A percentile compares a stretch with the other conserved stretches of the same genome.
phyloP scores from a whole-genome alignment of 2,329 filamentous ascomycete species.

The Cyanodermella asteris region DNA sequence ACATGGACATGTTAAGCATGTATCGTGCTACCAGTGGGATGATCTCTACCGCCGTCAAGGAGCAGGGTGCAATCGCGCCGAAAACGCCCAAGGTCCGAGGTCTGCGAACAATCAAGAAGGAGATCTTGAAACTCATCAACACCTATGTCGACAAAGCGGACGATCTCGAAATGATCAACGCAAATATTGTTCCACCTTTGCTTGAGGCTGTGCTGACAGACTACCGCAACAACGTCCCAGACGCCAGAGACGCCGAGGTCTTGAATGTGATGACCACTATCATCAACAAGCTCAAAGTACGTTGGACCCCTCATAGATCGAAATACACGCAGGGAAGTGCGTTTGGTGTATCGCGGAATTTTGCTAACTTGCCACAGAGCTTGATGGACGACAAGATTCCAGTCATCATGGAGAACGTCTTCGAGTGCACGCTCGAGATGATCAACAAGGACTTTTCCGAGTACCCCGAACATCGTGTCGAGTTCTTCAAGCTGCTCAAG shows the following conservation, averaged over 20 bases:
- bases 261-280: constrained; percentile 95
- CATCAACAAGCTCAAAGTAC: constrained; percentile 85
- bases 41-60: constrained; percentile 77
- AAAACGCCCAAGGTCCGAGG: constrained; percentile 95
- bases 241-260: constrained; percentile 88
- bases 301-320: constrained; percentile 34
- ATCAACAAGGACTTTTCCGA: constrained; percentile 99
- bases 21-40: constrained; percentile 91
- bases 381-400: constrained; percentile 98
- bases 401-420: constrained; percentile 93
- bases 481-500: constrained; percentile 92
- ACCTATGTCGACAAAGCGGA: constrained; percentile 97
- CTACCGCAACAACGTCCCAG: constrained; percentile 91
- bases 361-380: constrained; percentile 31
- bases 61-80: constrained; percentile 76
- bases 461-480: constrained; percentile 95
- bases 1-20: constrained; percentile 98
- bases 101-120: constrained; percentile 94
- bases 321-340: constrained; percentile 24
- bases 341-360: constrained; percentile 8
- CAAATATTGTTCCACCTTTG: constrained; percentile 86
- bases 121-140: constrained; percentile 94
- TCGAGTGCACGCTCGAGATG: constrained; percentile 97
- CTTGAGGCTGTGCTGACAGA: constrained; percentile 85
- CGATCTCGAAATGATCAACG: constrained; percentile 78